Percentiles rank a stretch among this genome's conserved stretches.
phyloP scores from a whole-genome alignment of 208 protist species.

The Acanthamoeba culbertsoni region DNA sequence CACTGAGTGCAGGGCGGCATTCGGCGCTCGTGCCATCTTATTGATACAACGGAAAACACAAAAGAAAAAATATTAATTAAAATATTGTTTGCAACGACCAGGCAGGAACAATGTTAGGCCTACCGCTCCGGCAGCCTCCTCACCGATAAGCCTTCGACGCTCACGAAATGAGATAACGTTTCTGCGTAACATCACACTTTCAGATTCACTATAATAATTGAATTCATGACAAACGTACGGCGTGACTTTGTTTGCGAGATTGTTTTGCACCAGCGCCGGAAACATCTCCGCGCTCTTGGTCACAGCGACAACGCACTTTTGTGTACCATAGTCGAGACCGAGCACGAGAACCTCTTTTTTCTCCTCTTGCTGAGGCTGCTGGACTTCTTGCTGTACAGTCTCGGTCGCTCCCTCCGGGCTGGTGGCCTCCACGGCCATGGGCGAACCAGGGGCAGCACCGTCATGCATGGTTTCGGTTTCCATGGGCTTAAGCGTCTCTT shows the following conservation, averaged over 20 bases:
- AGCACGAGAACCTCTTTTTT: not conserved
- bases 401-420: not conserved
- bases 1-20: slow-evolving; percentile 3
- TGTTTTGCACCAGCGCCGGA: slow-evolving; percentile 10
- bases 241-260: slow-evolving; percentile 17
- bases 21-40: slow-evolving; percentile 25
- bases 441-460: not conserved
- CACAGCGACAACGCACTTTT: slow-evolving; percentile 8
- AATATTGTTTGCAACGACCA: not conserved
- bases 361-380: not conserved
- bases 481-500: too few relatives aligned
- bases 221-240: not conserved
- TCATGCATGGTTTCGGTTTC: not conserved
- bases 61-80: not conserved
- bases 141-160: not conserved
- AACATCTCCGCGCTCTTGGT: slow-evolving; percentile 6
- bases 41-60: not conserved
- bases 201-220: not conserved
- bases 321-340: slow-evolving; percentile 30
- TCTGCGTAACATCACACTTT: not conserved
- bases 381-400: not conserved
- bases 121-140: not conserved
- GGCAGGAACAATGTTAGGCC: not conserved
- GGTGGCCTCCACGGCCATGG: not conserved
- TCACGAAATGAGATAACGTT: slow-evolving; percentile 49